Base-by-base conservation (phyloP, 768 basidiomycete genomes). In the Lentinula sp. region DNA sequence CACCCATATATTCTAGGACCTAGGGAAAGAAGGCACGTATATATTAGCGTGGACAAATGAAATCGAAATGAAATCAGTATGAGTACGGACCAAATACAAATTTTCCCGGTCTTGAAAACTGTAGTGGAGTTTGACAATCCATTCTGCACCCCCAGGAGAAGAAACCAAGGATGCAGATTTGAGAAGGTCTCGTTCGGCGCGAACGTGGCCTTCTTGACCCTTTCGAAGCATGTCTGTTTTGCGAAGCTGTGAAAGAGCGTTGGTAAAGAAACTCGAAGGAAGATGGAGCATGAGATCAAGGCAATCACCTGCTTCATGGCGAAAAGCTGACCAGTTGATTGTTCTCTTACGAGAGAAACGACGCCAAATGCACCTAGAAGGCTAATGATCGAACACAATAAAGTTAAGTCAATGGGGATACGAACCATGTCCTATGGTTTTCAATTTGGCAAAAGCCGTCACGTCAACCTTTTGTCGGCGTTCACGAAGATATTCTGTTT, bases 121-220 rank as follows among this genome's bases (percentile, higher is more conserved):
- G 75, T 97, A 98, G 71, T 88, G 83, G 51, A 99, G 75, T 72
- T 86, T 87, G 57, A 98, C 94, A 65, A 97, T 97, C 95, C 96
- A 97, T 69, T 95, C 89, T 61, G 90, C 88, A 53, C 84, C 82
- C 63, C 82, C 81, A 60, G 88, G 83, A 43, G 90, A 85, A 70
- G 82, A 81, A 68, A 89, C 85, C 65, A 88, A 78, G 11, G 95
- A 89, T 5, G 95, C 95, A 35, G 92, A 91, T 74, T 92, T 93
- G 62, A 98, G 84, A 46, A 98, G 79, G 68, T 98, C 95, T 69
- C 95, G 88, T 72, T 98, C 95, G 45, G 95, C 96, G 57, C 94
- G 88, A 70, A 97, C 91, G 73, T 98, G 96, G 1, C 95, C 96
- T 75, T 98, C 96, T 73, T 98, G 96, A 23, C 94, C 93, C 78